Percentiles rank a stretch among this genome's conserved stretches.
Conservation (phyloP, 1,284 basidiomycete genomes). For the Puccinia coronata region DNA sequence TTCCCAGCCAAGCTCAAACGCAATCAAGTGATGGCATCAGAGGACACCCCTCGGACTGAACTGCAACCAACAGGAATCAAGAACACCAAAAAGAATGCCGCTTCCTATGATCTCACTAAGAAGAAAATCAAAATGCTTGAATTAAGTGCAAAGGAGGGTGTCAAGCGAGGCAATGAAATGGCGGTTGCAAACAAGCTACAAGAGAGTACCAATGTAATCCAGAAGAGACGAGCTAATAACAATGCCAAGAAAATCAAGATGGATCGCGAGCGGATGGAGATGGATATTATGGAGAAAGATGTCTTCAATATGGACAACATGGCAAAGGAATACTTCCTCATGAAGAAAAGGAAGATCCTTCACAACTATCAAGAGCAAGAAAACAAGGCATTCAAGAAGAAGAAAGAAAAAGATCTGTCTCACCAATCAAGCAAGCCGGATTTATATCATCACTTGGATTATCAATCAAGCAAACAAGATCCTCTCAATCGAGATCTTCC, state of each 20-base stretch:
- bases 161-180: neutral
- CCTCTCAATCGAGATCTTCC: too few relatives aligned
- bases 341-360: neutral
- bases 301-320: neutral
- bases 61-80: neutral
- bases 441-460: too few relatives aligned
- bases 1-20: neutral
- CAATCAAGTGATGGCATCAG: too few relatives aligned
- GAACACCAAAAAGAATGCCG: neutral
- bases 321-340: neutral
- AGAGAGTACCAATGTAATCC: neutral
- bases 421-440: too few relatives aligned
- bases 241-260: neutral
- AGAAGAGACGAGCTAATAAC: neutral
- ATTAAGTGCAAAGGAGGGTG: neutral
- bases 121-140: neutral
- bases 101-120: neutral
- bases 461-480: too few relatives aligned
- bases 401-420: too few relatives aligned
- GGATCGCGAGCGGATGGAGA: neutral
- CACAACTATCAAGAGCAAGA: neutral
- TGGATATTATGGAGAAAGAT: slow-evolving; percentile 9
- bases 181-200: neutral
- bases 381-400: neutral
- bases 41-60: too few relatives aligned